Percentiles rank a stretch among this genome's conserved stretches.
These are phyloP conservation scores for Rhizopus arrhizus DNA, from an alignment of 371 early-diverging fungal genomes.

Conservation along the genomic window DNA sequence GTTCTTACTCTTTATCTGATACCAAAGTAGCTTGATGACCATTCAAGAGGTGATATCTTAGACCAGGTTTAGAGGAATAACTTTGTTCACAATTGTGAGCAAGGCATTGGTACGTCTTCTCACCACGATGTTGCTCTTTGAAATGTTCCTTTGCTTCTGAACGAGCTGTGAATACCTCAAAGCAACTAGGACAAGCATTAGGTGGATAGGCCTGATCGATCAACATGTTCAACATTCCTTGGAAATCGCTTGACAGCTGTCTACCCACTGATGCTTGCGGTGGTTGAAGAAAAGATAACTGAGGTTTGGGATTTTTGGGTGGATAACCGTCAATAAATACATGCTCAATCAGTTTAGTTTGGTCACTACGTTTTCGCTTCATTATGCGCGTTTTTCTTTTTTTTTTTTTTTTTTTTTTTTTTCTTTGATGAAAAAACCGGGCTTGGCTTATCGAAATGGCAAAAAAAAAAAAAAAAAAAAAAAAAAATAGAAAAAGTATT, in stretches of 20 bases:
- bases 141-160: slow-evolving; percentile 28
- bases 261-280: slow-evolving; percentile 1
- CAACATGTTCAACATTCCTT: slow-evolving; percentile 16
- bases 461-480: too few relatives aligned
- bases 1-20: slow-evolving; percentile 10
- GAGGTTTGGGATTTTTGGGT: not conserved
- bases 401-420: too few relatives aligned
- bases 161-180: slow-evolving; percentile 7
- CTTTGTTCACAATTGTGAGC: slow-evolving; percentile 21
- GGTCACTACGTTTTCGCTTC: too few relatives aligned
- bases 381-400: too few relatives aligned
- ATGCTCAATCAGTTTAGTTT: not conserved
- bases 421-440: too few relatives aligned
- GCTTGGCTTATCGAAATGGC: too few relatives aligned
- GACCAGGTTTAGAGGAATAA: slow-evolving; percentile 28
- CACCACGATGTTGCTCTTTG: slow-evolving; percentile 23
- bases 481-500: too few relatives aligned
- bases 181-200: slow-evolving; percentile 27
- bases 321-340: not conserved
- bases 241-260: slow-evolving; percentile 13
- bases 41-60: slow-evolving; percentile 35
- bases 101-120: slow-evolving; percentile 24
- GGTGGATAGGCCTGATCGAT: slow-evolving; percentile 36
- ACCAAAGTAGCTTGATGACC: slow-evolving; percentile 19
- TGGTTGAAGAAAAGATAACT: not conserved